Base-by-base conservation (phyloP, 768 basidiomycete species). In the Royoungia palumana region DNA sequence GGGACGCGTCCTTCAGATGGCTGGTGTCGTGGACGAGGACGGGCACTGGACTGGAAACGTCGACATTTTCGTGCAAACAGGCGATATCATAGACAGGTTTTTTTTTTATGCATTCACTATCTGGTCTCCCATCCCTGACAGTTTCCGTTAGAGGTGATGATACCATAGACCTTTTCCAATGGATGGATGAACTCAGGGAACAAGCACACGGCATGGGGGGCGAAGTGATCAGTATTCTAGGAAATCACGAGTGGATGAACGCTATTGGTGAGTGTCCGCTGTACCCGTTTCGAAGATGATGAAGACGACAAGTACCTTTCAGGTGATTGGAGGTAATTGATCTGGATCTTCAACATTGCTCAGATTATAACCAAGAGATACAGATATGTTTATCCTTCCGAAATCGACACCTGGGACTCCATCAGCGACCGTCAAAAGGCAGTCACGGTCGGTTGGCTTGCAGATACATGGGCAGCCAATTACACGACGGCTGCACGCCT, bases 201-300 rank as follows among this genome's bases (percentile, higher is more conserved):
- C 83, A 97, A 65, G 94, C 95, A 1, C 67, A 67, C 5, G 68
- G 70, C 0, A 72, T 67, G 13, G 91, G 91, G 4, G 94, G 90
- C 2, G 77, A 74, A 5, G 76, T 99, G 13, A 62, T 95, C 27
- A 83, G 79, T 12, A 77, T 90, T 46, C 72, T 97, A 28, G 96
- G 96, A 21, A 99, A 99, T 65, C 96, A 99, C 57, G 96, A 98
- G 66, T 85, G 86, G 75, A 96, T 97, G 92, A 94, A 94, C 56
- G 82, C 80, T 13, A 84, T 91, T 50, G 87, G 87, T 85, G 56
- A 19, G 67, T 16, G 32, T 21, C 32, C 16, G 22, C 22, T 30
- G 44, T 53, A 40, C 44, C 37, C 22, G 30, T 14, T 41, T 38
- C 17, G 41, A 19, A 46, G 41, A 46, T 19, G 47, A 41, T 2